Conservation (phyloP, 1,284 basidiomycete species). For the Ustilago bromivora region DNA sequence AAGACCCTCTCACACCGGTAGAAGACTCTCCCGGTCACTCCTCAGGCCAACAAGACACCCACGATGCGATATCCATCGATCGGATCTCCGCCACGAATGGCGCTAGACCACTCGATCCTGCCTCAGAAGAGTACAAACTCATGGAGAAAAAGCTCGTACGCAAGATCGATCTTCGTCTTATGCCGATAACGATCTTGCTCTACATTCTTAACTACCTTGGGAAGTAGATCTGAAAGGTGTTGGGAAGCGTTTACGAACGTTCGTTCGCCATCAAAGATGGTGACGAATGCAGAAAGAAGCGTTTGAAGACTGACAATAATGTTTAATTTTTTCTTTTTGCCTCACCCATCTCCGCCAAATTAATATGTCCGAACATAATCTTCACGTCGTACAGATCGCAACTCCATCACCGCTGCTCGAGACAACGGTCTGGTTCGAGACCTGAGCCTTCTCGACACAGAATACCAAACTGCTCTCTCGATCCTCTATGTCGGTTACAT, state of each 20-base stretch:
- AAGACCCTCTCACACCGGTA: neutral
- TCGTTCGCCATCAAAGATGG: too few relatives aligned
- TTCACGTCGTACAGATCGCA: constrained; percentile 5
- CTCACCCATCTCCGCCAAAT: neutral
- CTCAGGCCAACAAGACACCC: constrained; percentile 15
- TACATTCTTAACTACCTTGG: constrained; percentile 38
- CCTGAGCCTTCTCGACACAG: constrained; percentile 56
- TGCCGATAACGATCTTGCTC: constrained; percentile 31
- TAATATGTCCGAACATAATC: too few relatives aligned
- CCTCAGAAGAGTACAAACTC: constrained; percentile 36
- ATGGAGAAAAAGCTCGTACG: constrained; percentile 46
- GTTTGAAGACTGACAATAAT: neutral
- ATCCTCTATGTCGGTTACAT: constrained; percentile 84
- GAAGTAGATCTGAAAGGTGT: neutral
- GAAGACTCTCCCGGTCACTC: neutral
- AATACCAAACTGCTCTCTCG: constrained; percentile 74
- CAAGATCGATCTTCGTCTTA: constrained; percentile 47
- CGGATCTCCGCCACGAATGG: constrained; percentile 11
- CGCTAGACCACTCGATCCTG: constrained; percentile 25
- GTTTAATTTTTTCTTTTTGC: neutral
- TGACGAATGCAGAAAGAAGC: neutral
- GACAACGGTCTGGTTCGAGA: constrained; percentile 57
- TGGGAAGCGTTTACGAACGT: neutral
- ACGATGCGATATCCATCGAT: constrained; percentile 29
- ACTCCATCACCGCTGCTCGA: constrained; percentile 37